Base-by-base conservation (phyloP, 2,329 filamentous ascomycete species). In the Fusarium phyllophilum region DNA sequence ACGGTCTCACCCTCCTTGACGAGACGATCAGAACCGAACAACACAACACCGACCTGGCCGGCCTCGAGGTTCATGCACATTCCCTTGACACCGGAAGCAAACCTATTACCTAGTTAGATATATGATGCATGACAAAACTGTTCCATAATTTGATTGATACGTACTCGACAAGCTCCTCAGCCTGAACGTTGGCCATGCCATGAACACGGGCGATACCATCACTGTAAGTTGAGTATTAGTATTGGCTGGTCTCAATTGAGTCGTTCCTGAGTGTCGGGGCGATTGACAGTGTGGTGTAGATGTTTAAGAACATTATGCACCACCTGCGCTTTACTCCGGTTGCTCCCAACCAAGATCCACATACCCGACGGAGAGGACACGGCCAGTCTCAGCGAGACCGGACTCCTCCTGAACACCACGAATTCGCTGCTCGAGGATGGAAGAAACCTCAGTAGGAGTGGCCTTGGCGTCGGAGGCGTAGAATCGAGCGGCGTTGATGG, bases 31-130 rank as follows among this genome's bases (percentile, higher is more conserved):
- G 96, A 98, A 92, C 96, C 96, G 91, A 99, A 99, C 84, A 99
- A 91, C 91, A 99, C 96, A 83, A 99, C 95, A 97, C 96, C 96
- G 89, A 99, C 96, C 89, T 98, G 96, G 86, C 96, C 96, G 87
- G 96, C 96, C 90, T 99, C 96, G 88, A 99, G 92, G 94, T 99
- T 99, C 96, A 99, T 98, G 94, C 96, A 98, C 96, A 99, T 99
- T 87, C 96, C 96, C 93, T 98, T 98, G 88, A 98, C 96, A 86
- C 96, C 96, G 78, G 96, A 99, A 83, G 96, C 94, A 90, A 99
- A 99, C 90, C 95, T 98, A 33, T 54, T 68, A 33, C 11, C 39
- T n/a, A 62, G 62, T 79, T 77, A 81, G 72, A 51, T 66, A 52
- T 36, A 12, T 41, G 51, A 63, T 65, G 66, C 45, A 62, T 62